Base-by-base conservation (phyloP, 164 flowering plant genomes). In the Buxus sempervirens region DNA sequence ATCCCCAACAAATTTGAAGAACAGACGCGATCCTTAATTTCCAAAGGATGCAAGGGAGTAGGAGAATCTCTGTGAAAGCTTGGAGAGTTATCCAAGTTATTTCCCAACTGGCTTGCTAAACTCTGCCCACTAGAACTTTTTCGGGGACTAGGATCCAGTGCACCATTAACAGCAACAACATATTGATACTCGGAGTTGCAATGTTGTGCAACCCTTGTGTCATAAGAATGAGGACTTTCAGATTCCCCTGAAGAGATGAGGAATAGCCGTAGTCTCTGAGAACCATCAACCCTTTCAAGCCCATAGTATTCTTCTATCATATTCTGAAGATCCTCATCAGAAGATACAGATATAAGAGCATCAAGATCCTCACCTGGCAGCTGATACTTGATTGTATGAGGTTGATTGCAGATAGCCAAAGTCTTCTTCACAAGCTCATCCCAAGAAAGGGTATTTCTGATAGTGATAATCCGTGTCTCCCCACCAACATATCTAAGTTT, bases 331-430 rank as follows among this genome's bases (percentile, higher is more conserved):
- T 82, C 85, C 70, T 78, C 85, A 58, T 80, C 81, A 63, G 76
- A 80, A 41, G 83, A 80, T 9, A 45, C 51, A 15, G 51, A 45
- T 45, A 45, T 45, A 16, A 92, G 88, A 12, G 98, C 86, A 79
- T 92, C 98, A 67, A 92, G 87, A 76, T 92, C 98, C 79, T 92
- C 98, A 13, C 90, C 94, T 7, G 98, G 98, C 32, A 92, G 94
- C 80, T 92, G 96, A 77, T 88, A 92, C 76, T 84, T 90, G 68
- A 92, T 87, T 8, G 76, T 82, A 70, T 88, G 96, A 22, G 79
- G 82, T 41, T 85, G 84, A 51, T 76, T 80, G 71, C 80, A 88
- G 49, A 90, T 78, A 23, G 66, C 84, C 19, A 64, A 63, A 15
- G 92, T 90, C 73, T 87, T 92, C 78, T 69, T 79, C 72, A 79